phyloP scores from a whole-genome alignment of 2,329 filamentous ascomycete species.

The Ascosphaera aggregata region DNA sequence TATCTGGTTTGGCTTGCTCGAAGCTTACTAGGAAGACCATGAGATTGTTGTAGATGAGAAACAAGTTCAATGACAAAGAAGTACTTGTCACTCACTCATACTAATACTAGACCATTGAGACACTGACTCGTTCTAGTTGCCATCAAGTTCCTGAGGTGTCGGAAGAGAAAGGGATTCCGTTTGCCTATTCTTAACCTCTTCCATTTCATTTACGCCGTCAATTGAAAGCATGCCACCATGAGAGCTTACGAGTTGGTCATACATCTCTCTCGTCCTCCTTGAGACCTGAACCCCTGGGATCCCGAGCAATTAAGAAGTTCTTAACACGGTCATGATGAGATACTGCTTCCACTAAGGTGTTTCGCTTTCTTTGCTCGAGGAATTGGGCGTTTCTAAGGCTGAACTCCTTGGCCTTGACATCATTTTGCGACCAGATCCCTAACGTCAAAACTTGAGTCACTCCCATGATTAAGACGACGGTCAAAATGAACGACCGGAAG shows the following conservation, averaged over 20 bases:
- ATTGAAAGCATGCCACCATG: conserved; percentile 2
- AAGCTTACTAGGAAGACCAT: too few relatives aligned
- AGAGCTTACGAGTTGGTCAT: conserved; percentile 13
- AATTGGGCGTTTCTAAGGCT: conserved; percentile 39
- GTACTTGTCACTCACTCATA: too few relatives aligned
- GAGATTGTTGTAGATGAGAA: too few relatives aligned
- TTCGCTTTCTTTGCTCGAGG: conserved; percentile 29
- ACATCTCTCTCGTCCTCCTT: conserved; percentile 21
- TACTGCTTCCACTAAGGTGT: conserved; percentile 24
- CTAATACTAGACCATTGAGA: too few relatives aligned
- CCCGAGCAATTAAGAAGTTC: conserved; percentile 51
- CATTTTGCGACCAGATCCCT: conserved; percentile 28
- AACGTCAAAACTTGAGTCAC: conserved; percentile 51
- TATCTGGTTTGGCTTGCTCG: too few relatives aligned
- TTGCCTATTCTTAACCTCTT: neutral
- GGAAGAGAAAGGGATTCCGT: neutral
- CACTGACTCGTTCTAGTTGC: neutral
- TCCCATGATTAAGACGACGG: conserved; percentile 44
- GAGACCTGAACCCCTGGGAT: conserved; percentile 27
- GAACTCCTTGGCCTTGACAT: conserved; percentile 29
- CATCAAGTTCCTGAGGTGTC: neutral
- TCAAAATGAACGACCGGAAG: conserved; percentile 50
- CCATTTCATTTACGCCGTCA: neutral
- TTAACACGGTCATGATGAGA: conserved; percentile 42
- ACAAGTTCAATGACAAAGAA: too few relatives aligned